Percentiles rank a stretch among this genome's conserved stretches.
Conservation (phyloP, 441 rosid species). For the Omphalea diandra region DNA sequence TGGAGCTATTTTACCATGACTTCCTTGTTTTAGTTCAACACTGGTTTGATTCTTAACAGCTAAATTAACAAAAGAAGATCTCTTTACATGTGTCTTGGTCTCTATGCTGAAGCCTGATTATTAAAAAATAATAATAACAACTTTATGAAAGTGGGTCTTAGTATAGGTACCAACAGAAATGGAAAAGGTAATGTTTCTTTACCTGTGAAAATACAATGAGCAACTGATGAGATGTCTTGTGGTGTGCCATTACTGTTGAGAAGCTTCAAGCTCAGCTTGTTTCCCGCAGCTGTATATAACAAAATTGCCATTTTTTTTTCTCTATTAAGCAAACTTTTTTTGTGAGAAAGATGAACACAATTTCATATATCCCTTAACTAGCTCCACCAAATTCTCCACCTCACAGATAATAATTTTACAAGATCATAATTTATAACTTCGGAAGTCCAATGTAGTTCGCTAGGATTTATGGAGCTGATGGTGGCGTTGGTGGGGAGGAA, state of each 20-base stretch:
- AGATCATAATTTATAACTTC: no score
- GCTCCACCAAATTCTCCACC: no score
- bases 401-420: no score
- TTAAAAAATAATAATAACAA: background rate
- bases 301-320: conserved; percentile 34
- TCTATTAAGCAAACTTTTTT: no score
- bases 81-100: conserved; percentile 25
- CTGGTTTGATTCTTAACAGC: conserved; percentile 47
- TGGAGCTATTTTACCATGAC: conserved; percentile 37
- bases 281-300: conserved; percentile 31
- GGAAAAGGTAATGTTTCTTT: conserved; percentile 3
- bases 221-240: conserved; percentile 18
- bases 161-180: background rate
- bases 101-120: conserved; percentile 36
- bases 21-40: conserved; percentile 32
- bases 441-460: no score
- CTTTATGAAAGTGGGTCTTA: conserved; percentile 5
- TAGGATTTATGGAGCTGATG: no score
- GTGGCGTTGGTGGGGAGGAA: no score
- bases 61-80: conserved; percentile 33
- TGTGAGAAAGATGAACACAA: no score
- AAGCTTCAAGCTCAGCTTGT: conserved; percentile 29
- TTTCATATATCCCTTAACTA: no score
- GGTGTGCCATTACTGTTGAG: background rate
- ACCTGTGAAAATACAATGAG: conserved; percentile 28